Base-by-base conservation (phyloP, 2,329 filamentous ascomycete genomes). In the Penicillium janthinellum region DNA sequence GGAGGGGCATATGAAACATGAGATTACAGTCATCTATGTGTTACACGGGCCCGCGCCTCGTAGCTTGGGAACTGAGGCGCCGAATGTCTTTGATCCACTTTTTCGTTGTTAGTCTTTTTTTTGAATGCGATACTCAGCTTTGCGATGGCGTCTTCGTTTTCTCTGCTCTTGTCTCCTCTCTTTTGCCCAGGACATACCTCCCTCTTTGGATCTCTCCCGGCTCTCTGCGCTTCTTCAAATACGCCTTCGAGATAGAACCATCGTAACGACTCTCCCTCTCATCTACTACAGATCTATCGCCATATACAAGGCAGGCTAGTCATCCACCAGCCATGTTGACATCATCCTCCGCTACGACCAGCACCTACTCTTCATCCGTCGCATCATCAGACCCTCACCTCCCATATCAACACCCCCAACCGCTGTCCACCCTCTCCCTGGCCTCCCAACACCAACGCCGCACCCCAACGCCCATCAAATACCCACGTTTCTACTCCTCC, bases 401-500 rank as follows among this genome's bases (percentile, higher is more conserved):
- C n/a, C 71, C 69, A 45, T 67, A 68, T 39, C 65, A 65, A 53
- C 65, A 70, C 41, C 66, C 68, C 6, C 64, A 70, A 44, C 67
- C 67, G 8, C 60, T 63, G 54, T 72, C 69, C 34, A 65, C 70
- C 3, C 25, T 63, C 38, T 67, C 60, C 1, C 42, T 70, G 14
- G 60, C 67, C 37, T 68, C 67, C 35, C 67, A 68, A n/a, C 64
- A 61, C 34, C 65, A 64, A n/a, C 64, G 65, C 48, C 59, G 60
- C 47, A 50, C 44, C 15, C 58, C 60, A 25, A 65, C 60, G 58
- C 25, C 59, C n/a, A 56, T 60, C 52, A 73, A 72, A 62, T 65
- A 62, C 44, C 70, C 64, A 47, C 73, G 74, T 35, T 76, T 72
- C 64, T 76, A 76, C 57, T 67, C 73, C 44, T 71, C 73, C 8